A percentile compares a stretch with the other conserved stretches of the same genome.
Conservation (phyloP, 371 early-diverging fungal genomes). For the Mucor sp. region DNA sequence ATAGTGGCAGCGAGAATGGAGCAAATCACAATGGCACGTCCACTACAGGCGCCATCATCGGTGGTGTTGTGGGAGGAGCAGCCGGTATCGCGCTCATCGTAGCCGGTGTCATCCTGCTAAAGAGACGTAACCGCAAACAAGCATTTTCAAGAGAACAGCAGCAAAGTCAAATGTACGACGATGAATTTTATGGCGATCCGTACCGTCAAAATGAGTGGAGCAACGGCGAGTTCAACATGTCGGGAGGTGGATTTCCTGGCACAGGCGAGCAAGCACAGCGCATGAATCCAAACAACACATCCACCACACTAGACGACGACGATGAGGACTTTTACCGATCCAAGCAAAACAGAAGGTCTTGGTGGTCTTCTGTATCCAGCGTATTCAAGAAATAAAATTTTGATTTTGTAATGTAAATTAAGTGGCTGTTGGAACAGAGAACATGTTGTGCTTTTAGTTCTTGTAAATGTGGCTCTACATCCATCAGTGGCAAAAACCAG, state of each 20-base stretch:
- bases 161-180: constrained; percentile 22
- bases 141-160: constrained; percentile 17
- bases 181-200: constrained; percentile 32
- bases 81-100: constrained; percentile 34
- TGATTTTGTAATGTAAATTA: too few species aligned
- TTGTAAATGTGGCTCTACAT: too few species aligned
- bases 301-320: constrained; percentile 10
- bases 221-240: constrained; percentile 15
- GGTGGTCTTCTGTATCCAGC: constrained; percentile 21
- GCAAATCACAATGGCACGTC: not conserved
- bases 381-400: constrained; percentile 3
- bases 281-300: constrained; percentile 7
- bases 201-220: constrained; percentile 29
- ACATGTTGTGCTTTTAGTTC: too few species aligned
- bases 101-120: constrained; percentile 20
- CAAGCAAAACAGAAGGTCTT: constrained; percentile 14
- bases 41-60: constrained; percentile 21
- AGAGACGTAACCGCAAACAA: constrained; percentile 16
- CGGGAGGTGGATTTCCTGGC: constrained; percentile 20
- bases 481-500: too few species aligned
- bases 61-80: constrained; percentile 33
- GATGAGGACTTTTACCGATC: constrained; percentile 22
- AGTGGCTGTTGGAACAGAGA: too few species aligned
- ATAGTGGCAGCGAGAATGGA: not conserved
- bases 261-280: constrained; percentile 20